Evolutionary conservation across 2,329 filamentous ascomycete species (phyloP), one percentile per base, ranked within the genome.

Genomic region (Phyllosticta citribraziliensis): DNA sequence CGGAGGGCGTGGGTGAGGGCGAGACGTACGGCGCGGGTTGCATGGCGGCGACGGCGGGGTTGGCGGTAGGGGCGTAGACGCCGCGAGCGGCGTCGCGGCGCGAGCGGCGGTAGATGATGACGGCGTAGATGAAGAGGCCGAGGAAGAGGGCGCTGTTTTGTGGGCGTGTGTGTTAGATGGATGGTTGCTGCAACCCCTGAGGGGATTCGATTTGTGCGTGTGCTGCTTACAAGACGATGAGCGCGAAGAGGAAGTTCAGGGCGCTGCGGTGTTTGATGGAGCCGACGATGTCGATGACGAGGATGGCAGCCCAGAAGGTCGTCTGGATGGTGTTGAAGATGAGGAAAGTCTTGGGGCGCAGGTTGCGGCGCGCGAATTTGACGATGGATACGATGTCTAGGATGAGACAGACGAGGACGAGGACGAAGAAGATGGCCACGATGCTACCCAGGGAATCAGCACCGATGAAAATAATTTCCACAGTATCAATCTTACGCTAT

Each of bases 251-350:
- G 40, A 72, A 63, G 24, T 67, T 68, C 11, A 63, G 65, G 25
- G 64, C 58, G 56, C 65, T 30, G 67, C 52, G 30, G 2, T 25
- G 64, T 60, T 65, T 6, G 2, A 58, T 57, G 24, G 71, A 66
- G 12, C 66, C 66, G 17, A 70, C 66, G n/a, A 73, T 63, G 19
- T 73, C 68, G 54, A 74, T 63, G 25, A 73, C 62, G 50, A 74
- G 35, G 10, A 71, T 64, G 8, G 65, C 70, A 14, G 63, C 62
- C 68, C 72, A 74, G 62, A 74, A 73, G n/a, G 64, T 65, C 2
- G 72, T 70, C 60, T 75, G 72, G 47, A 73, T 62, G 55, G 66
- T 67, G 58, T 71, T 74, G 67, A 73, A 70, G 54, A 69, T 69
- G 30, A 74, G 67, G 63, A 75, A 74, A 17, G 65, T 68, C 20